Evolutionary conservation across 768 basidiomycete genomes (phyloP).

Genomic region (Termitomyces sp.): DNA sequence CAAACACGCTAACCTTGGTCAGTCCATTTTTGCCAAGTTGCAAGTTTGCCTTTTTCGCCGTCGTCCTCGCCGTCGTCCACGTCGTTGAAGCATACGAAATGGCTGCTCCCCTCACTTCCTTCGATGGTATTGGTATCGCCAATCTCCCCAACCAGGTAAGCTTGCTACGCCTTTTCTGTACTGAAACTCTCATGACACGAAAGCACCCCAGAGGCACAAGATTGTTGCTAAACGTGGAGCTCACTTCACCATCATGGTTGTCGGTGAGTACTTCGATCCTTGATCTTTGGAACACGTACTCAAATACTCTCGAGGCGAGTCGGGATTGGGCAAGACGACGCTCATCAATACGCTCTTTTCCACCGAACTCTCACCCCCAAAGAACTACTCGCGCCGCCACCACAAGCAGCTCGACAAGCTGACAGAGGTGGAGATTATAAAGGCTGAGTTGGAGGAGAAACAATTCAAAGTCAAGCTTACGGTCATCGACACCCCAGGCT

Average conservation of each 20-base stretch:
- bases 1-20: constrained; percentile 30
- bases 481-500: constrained; percentile 98
- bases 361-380: constrained; percentile 88
- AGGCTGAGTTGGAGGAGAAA: constrained; percentile 98
- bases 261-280: constrained; percentile 57
- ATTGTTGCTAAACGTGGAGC: constrained; percentile 97
- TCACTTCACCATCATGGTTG: constrained; percentile 99
- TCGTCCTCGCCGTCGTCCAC: constrained; percentile 26
- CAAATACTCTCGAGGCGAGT: constrained; percentile 65
- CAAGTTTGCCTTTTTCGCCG: constrained; percentile 23
- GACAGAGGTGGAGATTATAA: constrained; percentile 98
- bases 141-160: constrained; percentile 97
- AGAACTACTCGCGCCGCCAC: constrained; percentile 88
- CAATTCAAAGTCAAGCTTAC: constrained; percentile 99
- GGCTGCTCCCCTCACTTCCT: constrained; percentile 44
- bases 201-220: constrained; percentile 81
- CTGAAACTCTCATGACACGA: constrained; percentile 26
- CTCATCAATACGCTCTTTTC: constrained; percentile 99
- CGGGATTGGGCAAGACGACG: constrained; percentile 95
- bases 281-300: constrained; percentile 3
- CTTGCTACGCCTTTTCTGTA: constrained; percentile 7
- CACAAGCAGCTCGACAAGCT: constrained; percentile 98
- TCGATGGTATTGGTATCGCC: constrained; percentile 89
- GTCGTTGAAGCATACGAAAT: constrained; percentile 31
- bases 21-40: constrained; percentile 32